Conservation (phyloP, 2,329 filamentous ascomycete genomes). For the Aspergillus aculeatus region DNA sequence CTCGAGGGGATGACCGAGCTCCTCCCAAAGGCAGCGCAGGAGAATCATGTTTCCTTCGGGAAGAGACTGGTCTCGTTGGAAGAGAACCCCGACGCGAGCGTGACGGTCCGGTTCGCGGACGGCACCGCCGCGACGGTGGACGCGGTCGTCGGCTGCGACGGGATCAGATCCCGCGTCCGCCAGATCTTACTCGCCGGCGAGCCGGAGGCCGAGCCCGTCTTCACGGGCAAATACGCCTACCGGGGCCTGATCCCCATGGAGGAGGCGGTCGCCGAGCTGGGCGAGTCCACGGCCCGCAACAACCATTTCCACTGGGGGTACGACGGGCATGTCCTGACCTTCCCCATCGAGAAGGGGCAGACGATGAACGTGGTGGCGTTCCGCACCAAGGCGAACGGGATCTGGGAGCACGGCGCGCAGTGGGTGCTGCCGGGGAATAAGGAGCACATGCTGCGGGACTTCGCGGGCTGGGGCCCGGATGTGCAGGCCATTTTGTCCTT, state of each 20-base stretch:
- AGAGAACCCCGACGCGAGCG: background rate
- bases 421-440: constrained; percentile 1
- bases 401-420: background rate
- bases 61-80: background rate
- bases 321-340: background rate
- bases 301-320: constrained; percentile 2
- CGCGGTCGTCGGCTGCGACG: constrained; percentile 5
- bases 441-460: constrained; percentile 1
- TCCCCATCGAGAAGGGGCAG: background rate
- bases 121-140: background rate
- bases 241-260: constrained; percentile 52
- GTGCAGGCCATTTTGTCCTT: background rate
- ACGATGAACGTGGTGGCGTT: constrained; percentile 8
- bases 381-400: background rate
- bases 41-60: background rate
- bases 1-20: constrained; percentile 1
- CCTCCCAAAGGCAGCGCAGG: background rate
- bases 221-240: constrained; percentile 31
- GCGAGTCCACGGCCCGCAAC: constrained; percentile 1
- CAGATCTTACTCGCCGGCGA: constrained; percentile 2
- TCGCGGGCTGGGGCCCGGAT: constrained; percentile 1
- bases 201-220: background rate
- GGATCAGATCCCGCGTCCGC: constrained; percentile 3
- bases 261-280: background rate
- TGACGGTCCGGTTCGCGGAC: constrained; percentile 2